Base-by-base conservation (phyloP, 2,329 filamentous ascomycete genomes). In the Aspergillus puulaauensis region DNA sequence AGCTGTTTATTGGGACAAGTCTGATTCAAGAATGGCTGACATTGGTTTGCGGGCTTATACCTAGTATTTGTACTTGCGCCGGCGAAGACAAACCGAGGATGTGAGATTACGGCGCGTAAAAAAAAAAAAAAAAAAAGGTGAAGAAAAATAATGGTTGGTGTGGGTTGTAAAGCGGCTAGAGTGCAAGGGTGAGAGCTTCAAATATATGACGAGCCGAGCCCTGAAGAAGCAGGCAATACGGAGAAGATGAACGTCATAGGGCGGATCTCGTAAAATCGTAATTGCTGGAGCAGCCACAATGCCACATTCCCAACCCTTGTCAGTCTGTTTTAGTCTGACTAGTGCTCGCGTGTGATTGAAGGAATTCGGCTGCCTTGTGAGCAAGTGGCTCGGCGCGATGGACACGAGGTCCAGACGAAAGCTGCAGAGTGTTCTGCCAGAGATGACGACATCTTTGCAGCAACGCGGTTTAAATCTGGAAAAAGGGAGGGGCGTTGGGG, bases 341-440 rank as follows among this genome's bases (percentile, higher is more conserved):
- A n/a, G 21, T 6, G 39, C 48, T 41, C 24, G 48, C 54, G 48
- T 59, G 46, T 58, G 52, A 59, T 57, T 58, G 44, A 52, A 57
- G 51, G 54, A 59, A 53, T 47, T 23, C 23, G 43, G 51, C 61
- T 57, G 61, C 60, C 60, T 58, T 61, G 59, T 63, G 58, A 46
- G 51, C 56, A 62, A 59, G 59, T 57, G 59, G 52, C 63, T 62
- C 52, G 59, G 61, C 57, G 21, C 41, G 33, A 31, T 21, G 17
- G 58, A 58, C 46, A 58, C 57, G 51, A 56, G 53, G 27, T 46
- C 45, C 40, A 50, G 31, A 37, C 35, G 6, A 37, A 14, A 37
- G 35, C 35, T n/a, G 35, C 35, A 6, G 35, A 4, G 6, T 31
- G 27, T 31, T 37, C 35, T 37, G 14, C n/a, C 24, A 44, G 14